phyloP scores from a whole-genome alignment of 2,329 filamentous ascomycete species.

The Lasiodiplodia citricola region DNA sequence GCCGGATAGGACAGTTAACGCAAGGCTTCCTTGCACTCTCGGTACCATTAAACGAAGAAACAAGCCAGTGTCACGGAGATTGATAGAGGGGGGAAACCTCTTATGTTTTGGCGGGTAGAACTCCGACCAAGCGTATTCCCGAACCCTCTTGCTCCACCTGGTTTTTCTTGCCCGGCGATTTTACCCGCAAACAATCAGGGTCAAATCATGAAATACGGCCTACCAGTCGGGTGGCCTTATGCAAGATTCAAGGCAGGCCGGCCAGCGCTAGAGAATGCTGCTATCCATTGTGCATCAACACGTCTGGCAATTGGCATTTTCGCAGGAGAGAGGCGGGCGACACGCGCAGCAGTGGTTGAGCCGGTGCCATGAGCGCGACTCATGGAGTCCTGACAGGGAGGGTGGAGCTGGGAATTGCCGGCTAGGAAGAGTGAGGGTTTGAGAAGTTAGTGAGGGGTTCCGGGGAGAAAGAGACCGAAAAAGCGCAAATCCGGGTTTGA shows the following conservation, averaged over 20 bases:
- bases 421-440: not conserved
- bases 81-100: not conserved
- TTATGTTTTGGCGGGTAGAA: conserved; percentile 13
- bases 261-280: conserved; percentile 3
- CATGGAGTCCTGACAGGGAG: conserved; percentile 5
- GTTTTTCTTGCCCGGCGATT: not conserved
- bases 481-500: not conserved
- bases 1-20: not conserved
- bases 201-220: not conserved
- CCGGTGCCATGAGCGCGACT: not conserved
- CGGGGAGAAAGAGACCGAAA: not conserved
- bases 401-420: not conserved
- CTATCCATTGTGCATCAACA: not conserved
- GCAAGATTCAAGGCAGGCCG: not conserved
- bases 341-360: not conserved
- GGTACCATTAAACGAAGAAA: not conserved
- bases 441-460: not conserved
- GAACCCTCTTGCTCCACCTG: not conserved
- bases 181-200: not conserved
- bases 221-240: conserved; percentile 2
- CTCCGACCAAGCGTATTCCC: conserved; percentile 1
- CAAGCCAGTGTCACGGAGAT: not conserved
- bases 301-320: not conserved
- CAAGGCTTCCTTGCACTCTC: conserved; percentile 8
- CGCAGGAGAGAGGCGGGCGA: not conserved